Evolutionary conservation across 1,139 yeast genomes (phyloP).

Genomic region (Spathaspora sp.): DNA sequence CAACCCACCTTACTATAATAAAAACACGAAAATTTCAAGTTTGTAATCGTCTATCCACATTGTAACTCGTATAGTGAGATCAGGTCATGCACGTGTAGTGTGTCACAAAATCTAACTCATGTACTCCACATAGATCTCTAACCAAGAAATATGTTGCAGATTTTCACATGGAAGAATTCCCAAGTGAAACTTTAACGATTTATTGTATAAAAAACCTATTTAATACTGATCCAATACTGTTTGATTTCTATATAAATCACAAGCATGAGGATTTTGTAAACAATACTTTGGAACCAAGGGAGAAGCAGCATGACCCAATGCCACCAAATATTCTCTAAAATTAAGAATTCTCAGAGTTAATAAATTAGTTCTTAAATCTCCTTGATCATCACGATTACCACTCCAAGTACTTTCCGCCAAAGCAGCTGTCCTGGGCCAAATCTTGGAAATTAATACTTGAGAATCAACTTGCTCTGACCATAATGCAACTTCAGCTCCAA

Average conservation of each 20-base stretch:
- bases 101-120: too few species aligned
- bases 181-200: too few species aligned
- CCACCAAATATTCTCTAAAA: conserved; percentile 44
- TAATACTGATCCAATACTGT: conserved; percentile 11
- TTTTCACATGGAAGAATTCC: too few species aligned
- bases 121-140: too few species aligned
- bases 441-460: conserved; percentile 33
- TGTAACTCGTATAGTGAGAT: too few species aligned
- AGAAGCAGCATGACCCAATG: conserved; percentile 35
- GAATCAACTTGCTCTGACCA: conserved; percentile 50
- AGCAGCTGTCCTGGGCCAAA: conserved; percentile 53
- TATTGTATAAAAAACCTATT: not conserved
- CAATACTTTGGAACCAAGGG: conserved; percentile 46
- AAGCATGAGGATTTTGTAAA: conserved; percentile 39
- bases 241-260: conserved; percentile 28
- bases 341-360: conserved; percentile 42
- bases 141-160: too few species aligned
- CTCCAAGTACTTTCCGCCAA: conserved; percentile 49
- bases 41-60: too few species aligned
- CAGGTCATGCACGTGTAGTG: too few species aligned
- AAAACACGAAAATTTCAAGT: too few species aligned
- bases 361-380: conserved; percentile 29
- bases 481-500: conserved; percentile 47
- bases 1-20: too few species aligned
- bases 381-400: conserved; percentile 37